These are phyloP conservation scores for Alternaria arbusti DNA, from an alignment of 2,329 filamentous ascomycete species.

Conservation along the genomic window DNA sequence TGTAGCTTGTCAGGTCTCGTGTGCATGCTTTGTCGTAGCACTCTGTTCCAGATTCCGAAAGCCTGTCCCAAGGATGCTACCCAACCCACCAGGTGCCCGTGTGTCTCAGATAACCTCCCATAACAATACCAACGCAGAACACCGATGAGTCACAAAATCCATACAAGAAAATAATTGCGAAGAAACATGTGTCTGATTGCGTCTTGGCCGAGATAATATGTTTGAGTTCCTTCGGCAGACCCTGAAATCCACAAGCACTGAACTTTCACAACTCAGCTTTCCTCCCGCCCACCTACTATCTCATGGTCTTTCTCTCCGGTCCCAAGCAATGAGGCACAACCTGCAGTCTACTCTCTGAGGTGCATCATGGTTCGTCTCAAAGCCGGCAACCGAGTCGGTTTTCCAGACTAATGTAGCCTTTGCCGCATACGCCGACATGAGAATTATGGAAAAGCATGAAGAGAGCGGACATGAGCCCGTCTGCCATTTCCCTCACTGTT, in stretches of 20 bases:
- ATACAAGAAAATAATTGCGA: not conserved
- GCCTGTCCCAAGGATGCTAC: not conserved
- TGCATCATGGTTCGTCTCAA: slow-evolving; percentile 24
- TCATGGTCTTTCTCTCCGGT: slow-evolving; percentile 69
- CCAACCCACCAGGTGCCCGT: not conserved
- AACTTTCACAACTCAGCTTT: slow-evolving; percentile 30
- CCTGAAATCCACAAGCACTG: slow-evolving; percentile 20
- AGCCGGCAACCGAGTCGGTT: slow-evolving; percentile 12
- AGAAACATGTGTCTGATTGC: not conserved
- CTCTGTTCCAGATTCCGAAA: not conserved
- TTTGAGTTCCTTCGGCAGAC: slow-evolving; percentile 16
- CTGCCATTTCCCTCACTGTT: too few species aligned
- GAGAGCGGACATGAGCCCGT: slow-evolving; percentile 30
- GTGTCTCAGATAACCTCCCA: not conserved
- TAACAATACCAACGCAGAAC: not conserved
- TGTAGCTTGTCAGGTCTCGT: not conserved
- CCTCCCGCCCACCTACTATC: slow-evolving; percentile 68
- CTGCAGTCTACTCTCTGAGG: slow-evolving; percentile 19
- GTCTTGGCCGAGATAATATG: not conserved
- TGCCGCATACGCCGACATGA: slow-evolving; percentile 2
- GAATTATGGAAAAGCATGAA: slow-evolving; percentile 37
- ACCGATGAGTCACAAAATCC: not conserved
- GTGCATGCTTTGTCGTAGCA: not conserved
- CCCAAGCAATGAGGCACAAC: slow-evolving; percentile 52
- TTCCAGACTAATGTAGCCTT: slow-evolving; percentile 13